Conservation (phyloP, 495 filamentous ascomycete species). For the Aspergillus heteromorphus region DNA sequence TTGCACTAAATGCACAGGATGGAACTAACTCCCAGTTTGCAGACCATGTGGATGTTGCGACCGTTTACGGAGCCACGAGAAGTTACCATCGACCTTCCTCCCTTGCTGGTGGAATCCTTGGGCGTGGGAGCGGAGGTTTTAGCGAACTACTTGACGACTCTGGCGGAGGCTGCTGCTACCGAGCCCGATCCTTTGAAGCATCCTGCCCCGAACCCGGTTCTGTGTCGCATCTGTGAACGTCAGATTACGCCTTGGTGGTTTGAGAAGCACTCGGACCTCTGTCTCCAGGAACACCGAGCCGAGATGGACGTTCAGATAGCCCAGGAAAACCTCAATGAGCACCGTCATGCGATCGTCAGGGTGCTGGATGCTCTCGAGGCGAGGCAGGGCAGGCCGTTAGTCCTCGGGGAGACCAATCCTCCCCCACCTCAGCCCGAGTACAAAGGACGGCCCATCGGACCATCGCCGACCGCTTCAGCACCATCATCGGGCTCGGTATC, state of each 20-base stretch:
- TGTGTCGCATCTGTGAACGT: slow-evolving; percentile 96
- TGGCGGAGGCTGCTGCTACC: slow-evolving; percentile 79
- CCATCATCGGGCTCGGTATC: slow-evolving; percentile 58
- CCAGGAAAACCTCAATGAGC: slow-evolving; percentile 88
- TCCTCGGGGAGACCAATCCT: slow-evolving; percentile 52
- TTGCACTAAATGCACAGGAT: neutral
- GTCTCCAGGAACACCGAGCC: slow-evolving; percentile 89
- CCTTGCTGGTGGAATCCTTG: slow-evolving; percentile 85
- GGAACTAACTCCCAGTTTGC: neutral
- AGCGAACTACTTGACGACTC: slow-evolving; percentile 81
- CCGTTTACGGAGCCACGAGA: slow-evolving; percentile 84
- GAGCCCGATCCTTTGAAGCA: slow-evolving; percentile 84
- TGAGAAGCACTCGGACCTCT: slow-evolving; percentile 95
- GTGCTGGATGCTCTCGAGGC: slow-evolving; percentile 89
- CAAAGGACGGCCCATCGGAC: slow-evolving; percentile 83
- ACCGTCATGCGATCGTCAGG: slow-evolving; percentile 92
- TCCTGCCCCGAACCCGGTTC: slow-evolving; percentile 80
- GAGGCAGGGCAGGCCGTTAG: slow-evolving; percentile 58
- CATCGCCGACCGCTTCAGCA: slow-evolving; percentile 45
- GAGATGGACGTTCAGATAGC: slow-evolving; percentile 96
- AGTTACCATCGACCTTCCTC: slow-evolving; percentile 90
- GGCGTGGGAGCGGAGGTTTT: slow-evolving; percentile 93
- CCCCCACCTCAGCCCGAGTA: slow-evolving; percentile 69
- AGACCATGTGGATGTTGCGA: slow-evolving; percentile 99
- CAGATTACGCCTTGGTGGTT: slow-evolving; percentile 99